Evolutionary conservation across 2,329 filamentous ascomycete genomes (phyloP), one percentile per base, ranked within the genome.

Genomic region (Pseudogymnoascus sp.): DNA sequence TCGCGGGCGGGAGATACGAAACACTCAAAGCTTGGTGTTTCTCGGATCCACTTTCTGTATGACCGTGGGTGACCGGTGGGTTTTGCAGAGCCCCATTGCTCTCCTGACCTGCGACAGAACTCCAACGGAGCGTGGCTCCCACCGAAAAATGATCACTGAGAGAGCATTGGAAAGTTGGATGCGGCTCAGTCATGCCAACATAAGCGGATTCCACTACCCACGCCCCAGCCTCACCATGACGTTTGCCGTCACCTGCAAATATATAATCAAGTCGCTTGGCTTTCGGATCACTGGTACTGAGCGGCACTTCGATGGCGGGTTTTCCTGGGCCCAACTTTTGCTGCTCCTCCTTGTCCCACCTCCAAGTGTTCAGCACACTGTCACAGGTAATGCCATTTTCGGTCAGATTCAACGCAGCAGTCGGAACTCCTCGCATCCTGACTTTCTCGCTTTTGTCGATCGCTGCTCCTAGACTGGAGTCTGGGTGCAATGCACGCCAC

Each of bases 211-310:
- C 80, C 62, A 97, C 85, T 11, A 83, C 77, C 92, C 92, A 97
- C 61, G 68, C 69, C 65, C 73, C 75, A 11, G 62, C 20, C 6
- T 64, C 64, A 6, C 67, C 67, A 30, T 65, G 59, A 62, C 75
- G 72, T 35, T 71, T 71, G 11, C 79, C 82, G 11, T 82, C 81
- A 1, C 83, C 84, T 67, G 90, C 87, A 74, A 99, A 97, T 70
- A 99, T 88, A 74, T 99, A 99, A 75, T 99, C 94, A 57, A 97
- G 81, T 20, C 94, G 81, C 73, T 96, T 93, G n/a, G 89, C 93
- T 22, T 79, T 80, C 0, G 84, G 85, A 71, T 97, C 92, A 3
- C 79, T 74, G 0, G 84, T 83, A 54, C 87, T 81, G 0, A 82
- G 81, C n/a, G 87, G 78, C 6, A 96, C 79, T 4, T 78, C 73